A percentile compares a stretch with the other conserved stretches of the same genome.
Evolutionary conservation across 2,329 filamentous ascomycete genomes (phyloP).

Genomic region (Clonostachys chloroleuca): DNA sequence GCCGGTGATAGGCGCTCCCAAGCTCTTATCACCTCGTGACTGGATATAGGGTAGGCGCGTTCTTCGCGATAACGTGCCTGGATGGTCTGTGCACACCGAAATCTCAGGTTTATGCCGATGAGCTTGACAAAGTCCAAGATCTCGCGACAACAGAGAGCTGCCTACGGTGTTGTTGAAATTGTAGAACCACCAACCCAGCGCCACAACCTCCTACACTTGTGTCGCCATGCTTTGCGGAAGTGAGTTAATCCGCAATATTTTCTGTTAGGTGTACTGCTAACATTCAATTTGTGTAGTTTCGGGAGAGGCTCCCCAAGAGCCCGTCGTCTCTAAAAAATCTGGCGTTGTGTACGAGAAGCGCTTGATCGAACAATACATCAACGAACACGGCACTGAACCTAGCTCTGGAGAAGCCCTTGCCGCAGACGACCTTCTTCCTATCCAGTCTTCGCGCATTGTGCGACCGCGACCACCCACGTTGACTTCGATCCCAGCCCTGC

Average conservation of each 20-base stretch:
- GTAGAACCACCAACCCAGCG: not conserved
- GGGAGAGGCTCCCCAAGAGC: conserved; percentile 90
- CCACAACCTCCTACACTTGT: conserved; percentile 4
- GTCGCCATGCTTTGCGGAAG: conserved; percentile 44
- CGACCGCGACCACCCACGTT: conserved; percentile 87
- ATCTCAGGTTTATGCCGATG: conserved; percentile 9
- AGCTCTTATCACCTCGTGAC: conserved; percentile 20
- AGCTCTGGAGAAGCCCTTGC: conserved; percentile 82
- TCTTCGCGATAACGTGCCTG: conserved; percentile 1
- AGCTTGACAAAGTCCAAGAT: too few relatives aligned
- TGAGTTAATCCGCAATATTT: conserved; percentile 13
- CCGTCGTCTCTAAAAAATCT: conserved; percentile 91
- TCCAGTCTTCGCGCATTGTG: conserved; percentile 80
- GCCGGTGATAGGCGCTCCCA: not conserved
- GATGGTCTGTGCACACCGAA: conserved; percentile 22
- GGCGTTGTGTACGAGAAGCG: conserved; percentile 93
- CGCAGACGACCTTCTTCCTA: conserved; percentile 78
- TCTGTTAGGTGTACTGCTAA: conserved; percentile 1
- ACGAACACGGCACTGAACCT: conserved; percentile 89
- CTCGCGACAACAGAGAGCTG: not conserved
- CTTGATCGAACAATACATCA: conserved; percentile 90
- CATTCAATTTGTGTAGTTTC: conserved; percentile 60
- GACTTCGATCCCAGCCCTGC: conserved; percentile 91
- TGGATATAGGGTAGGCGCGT: not conserved
- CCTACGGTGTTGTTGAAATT: not conserved